Conservation (phyloP, 225 moss, liverwort and hornwort genomes). For the Pseudoscleropodium purum region DNA sequence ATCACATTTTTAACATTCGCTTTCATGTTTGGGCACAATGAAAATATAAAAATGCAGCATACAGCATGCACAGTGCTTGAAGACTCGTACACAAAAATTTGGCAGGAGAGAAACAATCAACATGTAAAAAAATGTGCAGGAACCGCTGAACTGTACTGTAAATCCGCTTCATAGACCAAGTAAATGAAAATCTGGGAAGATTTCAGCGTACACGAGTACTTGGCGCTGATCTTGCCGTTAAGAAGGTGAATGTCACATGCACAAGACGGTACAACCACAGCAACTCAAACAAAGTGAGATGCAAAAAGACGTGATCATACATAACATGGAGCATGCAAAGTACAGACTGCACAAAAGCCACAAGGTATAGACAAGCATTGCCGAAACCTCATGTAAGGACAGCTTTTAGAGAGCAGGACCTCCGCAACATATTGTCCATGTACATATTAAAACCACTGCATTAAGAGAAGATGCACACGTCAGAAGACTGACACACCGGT, state of each 20-base stretch:
- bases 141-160: not conserved
- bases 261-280: not conserved
- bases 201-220: not conserved
- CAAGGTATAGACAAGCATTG: not conserved
- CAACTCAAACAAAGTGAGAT: not conserved
- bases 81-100: not conserved
- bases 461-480: constrained; percentile 3
- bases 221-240: not conserved
- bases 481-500: not conserved
- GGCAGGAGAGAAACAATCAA: not conserved
- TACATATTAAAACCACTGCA: constrained; percentile 3
- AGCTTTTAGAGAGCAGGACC: not conserved
- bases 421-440: constrained; percentile 1
- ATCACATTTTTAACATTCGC: not conserved
- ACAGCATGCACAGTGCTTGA: not conserved
- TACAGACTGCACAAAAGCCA: not conserved
- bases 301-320: not conserved
- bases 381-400: not conserved
- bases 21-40: not conserved
- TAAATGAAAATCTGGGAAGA: not conserved
- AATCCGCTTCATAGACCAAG: not conserved
- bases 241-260: constrained; percentile 10
- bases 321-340: not conserved
- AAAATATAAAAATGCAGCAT: not conserved
- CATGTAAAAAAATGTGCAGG: not conserved